Evolutionary conservation across 257 asterid species (phyloP).

Genomic region (Oldenlandia corymbosa): DNA sequence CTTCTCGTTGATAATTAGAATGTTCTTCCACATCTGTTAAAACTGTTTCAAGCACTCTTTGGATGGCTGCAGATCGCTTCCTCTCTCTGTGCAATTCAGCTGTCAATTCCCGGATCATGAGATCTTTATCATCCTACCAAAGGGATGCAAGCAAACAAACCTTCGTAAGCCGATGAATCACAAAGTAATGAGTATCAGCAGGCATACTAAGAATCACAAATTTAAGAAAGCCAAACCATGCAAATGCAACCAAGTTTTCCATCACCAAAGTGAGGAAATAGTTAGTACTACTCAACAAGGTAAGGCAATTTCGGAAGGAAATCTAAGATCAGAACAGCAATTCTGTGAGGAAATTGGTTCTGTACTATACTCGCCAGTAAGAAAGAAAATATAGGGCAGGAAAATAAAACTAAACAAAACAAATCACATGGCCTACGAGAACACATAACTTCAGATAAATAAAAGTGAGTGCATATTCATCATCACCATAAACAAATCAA

Average conservation of each 20-base stretch:
- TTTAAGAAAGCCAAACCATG: background rate
- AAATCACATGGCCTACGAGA: background rate
- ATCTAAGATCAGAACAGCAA: background rate
- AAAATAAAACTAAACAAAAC: too few relatives aligned
- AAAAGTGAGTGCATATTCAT: background rate
- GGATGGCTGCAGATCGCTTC: too few relatives aligned
- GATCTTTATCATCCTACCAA: too few relatives aligned
- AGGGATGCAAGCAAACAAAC: too few relatives aligned
- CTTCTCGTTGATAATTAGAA: too few relatives aligned
- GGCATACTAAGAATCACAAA: background rate
- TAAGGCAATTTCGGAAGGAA: background rate
- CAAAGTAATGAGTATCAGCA: background rate
- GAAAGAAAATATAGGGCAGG: too few relatives aligned
- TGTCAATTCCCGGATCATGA: too few relatives aligned
- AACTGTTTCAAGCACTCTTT: too few relatives aligned
- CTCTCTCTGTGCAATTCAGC: too few relatives aligned
- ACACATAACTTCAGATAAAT: background rate
- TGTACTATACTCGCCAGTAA: too few relatives aligned
- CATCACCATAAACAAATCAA: background rate
- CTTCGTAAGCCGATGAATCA: too few relatives aligned
- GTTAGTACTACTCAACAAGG: background rate
- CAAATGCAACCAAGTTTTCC: background rate
- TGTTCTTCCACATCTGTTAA: too few relatives aligned
- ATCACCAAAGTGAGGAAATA: background rate
- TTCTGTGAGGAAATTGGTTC: background rate